These are phyloP conservation scores for Leonotis leonurus DNA, from an alignment of 257 asterid species.

Conservation along the genomic window DNA sequence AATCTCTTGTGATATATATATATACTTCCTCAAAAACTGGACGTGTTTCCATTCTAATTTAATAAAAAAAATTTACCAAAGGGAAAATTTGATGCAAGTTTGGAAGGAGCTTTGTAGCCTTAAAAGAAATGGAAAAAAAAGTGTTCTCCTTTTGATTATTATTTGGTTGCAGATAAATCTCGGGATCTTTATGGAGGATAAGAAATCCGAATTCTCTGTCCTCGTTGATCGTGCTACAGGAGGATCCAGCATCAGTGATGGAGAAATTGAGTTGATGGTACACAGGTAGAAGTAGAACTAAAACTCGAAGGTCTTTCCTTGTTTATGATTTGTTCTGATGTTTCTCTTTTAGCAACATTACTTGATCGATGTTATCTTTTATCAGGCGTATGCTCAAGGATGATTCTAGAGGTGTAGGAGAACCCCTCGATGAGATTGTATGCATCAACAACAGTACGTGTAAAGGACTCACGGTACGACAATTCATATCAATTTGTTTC, in stretches of 20 bases:
- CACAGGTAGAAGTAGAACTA: slow-evolving; percentile 49
- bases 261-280: slow-evolving; percentile 79
- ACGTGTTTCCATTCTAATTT: too few relatives aligned
- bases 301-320: background rate
- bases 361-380: background rate
- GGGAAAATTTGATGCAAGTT: too few relatives aligned
- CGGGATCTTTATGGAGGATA: slow-evolving; percentile 60
- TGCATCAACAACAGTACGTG: slow-evolving; percentile 35
- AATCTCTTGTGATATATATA: background rate
- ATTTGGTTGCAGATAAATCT: slow-evolving; percentile 54
- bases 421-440: slow-evolving; percentile 60
- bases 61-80: too few relatives aligned
- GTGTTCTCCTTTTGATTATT: background rate
- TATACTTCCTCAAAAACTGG: background rate
- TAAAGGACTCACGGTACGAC: slow-evolving; percentile 64
- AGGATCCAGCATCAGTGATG: slow-evolving; percentile 81
- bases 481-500: background rate
- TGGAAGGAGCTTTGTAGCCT: too few relatives aligned
- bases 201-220: slow-evolving; percentile 60
- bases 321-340: slow-evolving; percentile 1
- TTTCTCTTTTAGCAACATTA: background rate
- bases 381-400: slow-evolving; percentile 57
- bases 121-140: too few relatives aligned
- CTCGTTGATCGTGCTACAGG: slow-evolving; percentile 84
- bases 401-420: slow-evolving; percentile 61